Percentiles rank a stretch among this genome's conserved stretches.
phyloP scores from a whole-genome alignment of 805 yeast species.

The Spathaspora sp. region DNA sequence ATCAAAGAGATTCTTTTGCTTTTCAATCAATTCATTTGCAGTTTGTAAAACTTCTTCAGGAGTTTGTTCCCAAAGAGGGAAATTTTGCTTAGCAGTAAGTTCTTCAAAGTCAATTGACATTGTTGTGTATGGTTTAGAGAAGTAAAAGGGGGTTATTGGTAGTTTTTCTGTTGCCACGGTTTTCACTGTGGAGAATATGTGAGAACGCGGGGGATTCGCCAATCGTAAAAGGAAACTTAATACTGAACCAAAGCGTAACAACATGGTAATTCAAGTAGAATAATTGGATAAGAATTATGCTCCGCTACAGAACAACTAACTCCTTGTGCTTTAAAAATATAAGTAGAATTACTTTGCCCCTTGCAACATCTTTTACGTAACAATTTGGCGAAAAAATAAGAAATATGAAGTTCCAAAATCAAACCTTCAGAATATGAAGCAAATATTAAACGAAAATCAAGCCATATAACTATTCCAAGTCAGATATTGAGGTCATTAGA shows the following conservation, averaged over 20 bases:
- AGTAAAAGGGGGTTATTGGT: not conserved
- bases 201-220: not conserved
- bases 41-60: conserved; percentile 43
- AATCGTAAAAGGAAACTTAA: not conserved
- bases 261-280: not conserved
- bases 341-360: too few relatives aligned
- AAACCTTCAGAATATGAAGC: too few relatives aligned
- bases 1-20: conserved; percentile 48
- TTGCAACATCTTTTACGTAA: too few relatives aligned
- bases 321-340: too few relatives aligned
- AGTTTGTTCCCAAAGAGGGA: conserved; percentile 58
- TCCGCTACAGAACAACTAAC: not conserved
- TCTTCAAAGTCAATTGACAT: conserved; percentile 13
- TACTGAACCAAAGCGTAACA: not conserved
- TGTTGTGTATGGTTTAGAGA: not conserved
- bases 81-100: conserved; percentile 6
- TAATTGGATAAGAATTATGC: not conserved
- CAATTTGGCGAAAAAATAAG: too few relatives aligned
- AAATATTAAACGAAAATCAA: too few relatives aligned
- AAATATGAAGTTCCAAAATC: too few relatives aligned
- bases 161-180: not conserved
- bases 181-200: not conserved
- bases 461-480: too few relatives aligned
- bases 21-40: conserved; percentile 43
- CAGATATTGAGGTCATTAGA: too few relatives aligned